Percentiles rank a stretch among this genome's conserved stretches.
These are phyloP conservation scores for Aspergillus sp. DNA, from an alignment of 2,329 filamentous ascomycete genomes.

Conservation along the genomic window DNA sequence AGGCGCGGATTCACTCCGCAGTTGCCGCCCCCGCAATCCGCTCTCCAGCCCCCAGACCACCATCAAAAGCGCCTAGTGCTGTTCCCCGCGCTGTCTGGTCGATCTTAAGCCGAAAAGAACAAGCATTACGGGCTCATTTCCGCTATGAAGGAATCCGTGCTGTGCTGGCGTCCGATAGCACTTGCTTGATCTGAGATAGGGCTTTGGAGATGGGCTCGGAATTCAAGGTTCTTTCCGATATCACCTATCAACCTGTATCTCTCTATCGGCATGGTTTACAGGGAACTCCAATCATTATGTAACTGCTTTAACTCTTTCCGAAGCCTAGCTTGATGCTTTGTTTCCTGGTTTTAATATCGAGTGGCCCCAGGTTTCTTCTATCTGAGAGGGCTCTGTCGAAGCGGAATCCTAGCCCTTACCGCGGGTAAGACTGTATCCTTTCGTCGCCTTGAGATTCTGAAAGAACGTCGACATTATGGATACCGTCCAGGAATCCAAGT, in stretches of 20 bases:
- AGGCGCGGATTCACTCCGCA: not conserved
- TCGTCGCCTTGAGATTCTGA: not conserved
- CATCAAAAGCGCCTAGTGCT: not conserved
- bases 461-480: constrained; percentile 9
- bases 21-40: not conserved
- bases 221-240: constrained; percentile 18
- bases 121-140: not conserved
- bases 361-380: not conserved
- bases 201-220: constrained; percentile 11
- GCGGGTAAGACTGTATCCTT: not conserved
- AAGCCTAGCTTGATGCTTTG: not conserved
- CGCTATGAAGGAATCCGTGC: not conserved
- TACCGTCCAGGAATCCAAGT: constrained; percentile 6
- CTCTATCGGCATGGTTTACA: constrained; percentile 3
- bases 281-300: constrained; percentile 3
- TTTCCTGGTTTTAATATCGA: not conserved
- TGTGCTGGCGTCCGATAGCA: not conserved
- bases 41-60: not conserved
- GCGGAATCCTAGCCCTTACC: not conserved
- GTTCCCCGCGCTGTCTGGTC: not conserved
- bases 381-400: not conserved
- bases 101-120: not conserved
- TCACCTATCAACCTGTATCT: constrained; percentile 10
- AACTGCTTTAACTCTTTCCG: not conserved
- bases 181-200: constrained; percentile 1